A percentile compares a stretch with the other conserved stretches of the same genome.
phyloP scores from a whole-genome alignment of 2,329 filamentous ascomycete species.

The Diaporthe ilicicola region DNA sequence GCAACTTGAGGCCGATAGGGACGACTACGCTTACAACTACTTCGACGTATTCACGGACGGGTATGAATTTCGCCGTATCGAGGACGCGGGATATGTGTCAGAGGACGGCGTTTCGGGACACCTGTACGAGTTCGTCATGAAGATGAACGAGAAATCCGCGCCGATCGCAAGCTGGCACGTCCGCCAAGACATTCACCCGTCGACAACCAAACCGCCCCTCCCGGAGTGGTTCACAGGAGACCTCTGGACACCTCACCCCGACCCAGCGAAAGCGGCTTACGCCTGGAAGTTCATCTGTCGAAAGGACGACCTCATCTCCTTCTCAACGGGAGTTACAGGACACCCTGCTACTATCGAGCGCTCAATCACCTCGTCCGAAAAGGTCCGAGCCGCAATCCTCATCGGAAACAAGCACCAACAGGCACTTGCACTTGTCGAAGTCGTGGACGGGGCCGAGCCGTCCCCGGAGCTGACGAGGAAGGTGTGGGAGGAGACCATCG shows the following conservation, averaged over 20 bases:
- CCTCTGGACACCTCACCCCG: conserved; percentile 38
- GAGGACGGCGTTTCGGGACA: conserved; percentile 29
- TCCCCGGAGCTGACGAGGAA: conserved; percentile 21
- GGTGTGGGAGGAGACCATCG: conserved; percentile 33
- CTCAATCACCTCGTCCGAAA: conserved; percentile 23
- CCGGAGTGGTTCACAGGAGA: conserved; percentile 35
- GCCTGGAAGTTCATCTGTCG: conserved; percentile 37
- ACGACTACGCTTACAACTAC: conserved; percentile 35
- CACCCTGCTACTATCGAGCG: conserved; percentile 34
- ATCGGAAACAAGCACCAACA: conserved; percentile 34
- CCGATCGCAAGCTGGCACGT: conserved; percentile 34
- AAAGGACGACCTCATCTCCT: conserved; percentile 40
- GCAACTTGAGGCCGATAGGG: conserved; percentile 32
- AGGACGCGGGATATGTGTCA: conserved; percentile 29
- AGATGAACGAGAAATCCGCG: conserved; percentile 26
- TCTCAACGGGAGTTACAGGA: conserved; percentile 36
- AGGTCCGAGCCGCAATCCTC: conserved; percentile 33
- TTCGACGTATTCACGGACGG: conserved; percentile 35
- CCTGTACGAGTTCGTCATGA: conserved; percentile 36
- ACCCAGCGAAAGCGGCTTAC: conserved; percentile 34
- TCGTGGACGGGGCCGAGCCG: conserved; percentile 21
- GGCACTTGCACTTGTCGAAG: conserved; percentile 35
- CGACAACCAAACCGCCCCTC: conserved; percentile 26
- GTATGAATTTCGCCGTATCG: conserved; percentile 33
- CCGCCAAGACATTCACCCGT: conserved; percentile 27